Percentiles rank a stretch among this genome's conserved stretches.
Evolutionary conservation across 352 stramenopile genomes (phyloP).

Genomic region (Globisporangium orthogonon): DNA sequence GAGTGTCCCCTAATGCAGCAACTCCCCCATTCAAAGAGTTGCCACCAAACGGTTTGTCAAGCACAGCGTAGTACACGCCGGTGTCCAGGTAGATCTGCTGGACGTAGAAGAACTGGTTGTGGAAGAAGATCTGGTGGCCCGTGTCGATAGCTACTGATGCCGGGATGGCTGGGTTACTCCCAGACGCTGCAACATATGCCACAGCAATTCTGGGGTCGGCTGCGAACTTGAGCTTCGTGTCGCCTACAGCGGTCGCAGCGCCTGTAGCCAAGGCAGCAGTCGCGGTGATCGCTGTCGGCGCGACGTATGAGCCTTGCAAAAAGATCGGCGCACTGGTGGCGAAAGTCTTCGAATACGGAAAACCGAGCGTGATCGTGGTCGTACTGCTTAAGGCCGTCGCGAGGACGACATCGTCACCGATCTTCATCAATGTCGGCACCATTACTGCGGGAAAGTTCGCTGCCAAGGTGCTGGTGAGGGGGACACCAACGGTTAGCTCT

Average conservation of each 20-base stretch:
- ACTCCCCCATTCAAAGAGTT: slow-evolving; percentile 7
- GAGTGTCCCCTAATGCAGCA: not conserved
- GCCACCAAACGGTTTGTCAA: slow-evolving; percentile 41
- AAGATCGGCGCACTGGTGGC: slow-evolving; percentile 11
- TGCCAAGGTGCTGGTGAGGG: not conserved
- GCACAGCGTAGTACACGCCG: slow-evolving; percentile 8
- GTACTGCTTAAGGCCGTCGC: not conserved
- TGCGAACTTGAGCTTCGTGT: too few species aligned
- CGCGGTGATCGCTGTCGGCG: not conserved
- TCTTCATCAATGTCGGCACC: slow-evolving; percentile 16
- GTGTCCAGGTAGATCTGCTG: slow-evolving; percentile 15
- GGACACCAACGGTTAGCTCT: not conserved
- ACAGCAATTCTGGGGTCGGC: too few species aligned
- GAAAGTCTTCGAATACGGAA: slow-evolving; percentile 22
- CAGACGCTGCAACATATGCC: not conserved
- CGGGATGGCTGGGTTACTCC: not conserved
- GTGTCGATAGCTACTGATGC: not conserved
- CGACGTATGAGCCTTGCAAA: not conserved
- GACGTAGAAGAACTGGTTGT: slow-evolving; percentile 56
- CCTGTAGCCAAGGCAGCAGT: too few species aligned
- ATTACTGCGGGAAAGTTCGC: not conserved
- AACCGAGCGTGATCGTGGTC: slow-evolving; percentile 17
- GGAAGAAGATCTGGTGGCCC: slow-evolving; percentile 40
- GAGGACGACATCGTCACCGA: slow-evolving; percentile 19
- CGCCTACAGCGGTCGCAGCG: too few species aligned